Conservation (phyloP, 2,329 filamentous ascomycete species). For the Didymella arachidicola region DNA sequence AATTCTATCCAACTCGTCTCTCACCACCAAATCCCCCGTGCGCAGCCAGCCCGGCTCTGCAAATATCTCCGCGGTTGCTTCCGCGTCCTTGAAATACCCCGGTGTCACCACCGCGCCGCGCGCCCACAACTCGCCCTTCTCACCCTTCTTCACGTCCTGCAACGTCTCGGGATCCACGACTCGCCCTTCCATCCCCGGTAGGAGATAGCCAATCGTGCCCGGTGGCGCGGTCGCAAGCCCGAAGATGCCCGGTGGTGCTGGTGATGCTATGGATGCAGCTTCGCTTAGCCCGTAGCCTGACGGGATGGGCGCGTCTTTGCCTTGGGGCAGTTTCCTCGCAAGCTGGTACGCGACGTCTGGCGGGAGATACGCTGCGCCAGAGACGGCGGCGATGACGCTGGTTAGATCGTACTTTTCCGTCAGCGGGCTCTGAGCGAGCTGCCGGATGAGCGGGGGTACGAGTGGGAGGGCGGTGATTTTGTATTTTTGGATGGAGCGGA, state of each 20-base stretch:
- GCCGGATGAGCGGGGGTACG: slow-evolving; percentile 40
- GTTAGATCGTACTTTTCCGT: slow-evolving; percentile 40
- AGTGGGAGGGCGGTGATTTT: slow-evolving; percentile 37
- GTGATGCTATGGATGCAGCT: slow-evolving; percentile 39
- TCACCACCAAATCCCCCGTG: slow-evolving; percentile 40
- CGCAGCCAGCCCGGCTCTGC: slow-evolving; percentile 39
- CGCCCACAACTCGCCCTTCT: slow-evolving; percentile 41
- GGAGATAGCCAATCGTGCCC: slow-evolving; percentile 39
- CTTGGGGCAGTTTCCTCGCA: slow-evolving; percentile 39
- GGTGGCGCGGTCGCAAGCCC: slow-evolving; percentile 33
- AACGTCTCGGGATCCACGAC: slow-evolving; percentile 40
- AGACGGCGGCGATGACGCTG: slow-evolving; percentile 32
- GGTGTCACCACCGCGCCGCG: slow-evolving; percentile 41
- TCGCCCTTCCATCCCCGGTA: slow-evolving; percentile 40
- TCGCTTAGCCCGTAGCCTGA: slow-evolving; percentile 43
- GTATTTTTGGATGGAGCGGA: slow-evolving; percentile 38
- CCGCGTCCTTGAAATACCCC: slow-evolving; percentile 42
- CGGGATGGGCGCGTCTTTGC: slow-evolving; percentile 32
- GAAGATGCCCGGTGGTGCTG: slow-evolving; percentile 36
- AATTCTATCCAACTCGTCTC: slow-evolving; percentile 37
- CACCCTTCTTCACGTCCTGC: slow-evolving; percentile 33
- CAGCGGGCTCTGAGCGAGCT: slow-evolving; percentile 37
- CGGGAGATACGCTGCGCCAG: slow-evolving; percentile 42
- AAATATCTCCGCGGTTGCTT: slow-evolving; percentile 41
- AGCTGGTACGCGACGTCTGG: slow-evolving; percentile 41